Percentiles rank a stretch among this genome's conserved stretches.
Conservation (phyloP, 2,329 filamentous ascomycete genomes). For the Microsporum audouinii region DNA sequence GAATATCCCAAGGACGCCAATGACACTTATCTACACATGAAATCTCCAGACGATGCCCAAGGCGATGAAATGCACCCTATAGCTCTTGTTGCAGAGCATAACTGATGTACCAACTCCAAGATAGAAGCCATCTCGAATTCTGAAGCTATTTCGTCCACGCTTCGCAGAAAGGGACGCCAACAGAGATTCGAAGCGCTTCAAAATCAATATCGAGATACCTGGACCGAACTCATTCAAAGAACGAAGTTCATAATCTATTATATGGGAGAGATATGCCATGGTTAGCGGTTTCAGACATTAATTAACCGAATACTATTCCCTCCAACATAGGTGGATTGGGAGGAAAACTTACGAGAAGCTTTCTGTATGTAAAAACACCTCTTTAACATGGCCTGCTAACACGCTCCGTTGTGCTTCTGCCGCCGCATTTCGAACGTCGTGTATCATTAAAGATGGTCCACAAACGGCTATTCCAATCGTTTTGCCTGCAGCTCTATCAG, state of each 20-base stretch:
- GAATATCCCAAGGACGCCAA: too few relatives aligned
- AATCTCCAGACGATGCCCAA: too few relatives aligned
- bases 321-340: background rate
- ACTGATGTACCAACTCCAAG: too few relatives aligned
- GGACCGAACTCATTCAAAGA: background rate
- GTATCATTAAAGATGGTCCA: constrained; percentile 37
- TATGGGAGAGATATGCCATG: background rate
- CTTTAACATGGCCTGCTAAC: constrained; percentile 22
- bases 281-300: background rate
- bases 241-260: background rate
- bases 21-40: too few relatives aligned
- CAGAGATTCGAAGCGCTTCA: too few relatives aligned
- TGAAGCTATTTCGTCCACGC: too few relatives aligned
- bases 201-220: too few relatives aligned
- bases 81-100: too few relatives aligned
- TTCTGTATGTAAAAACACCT: constrained; percentile 40
- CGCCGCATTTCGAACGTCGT: constrained; percentile 39
- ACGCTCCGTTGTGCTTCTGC: constrained; percentile 33
- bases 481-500: constrained; percentile 16
- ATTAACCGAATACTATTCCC: background rate
- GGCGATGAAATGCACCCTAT: too few relatives aligned
- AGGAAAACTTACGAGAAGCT: constrained; percentile 34
- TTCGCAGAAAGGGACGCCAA: too few relatives aligned
- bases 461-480: constrained; percentile 22
- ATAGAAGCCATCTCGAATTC: too few relatives aligned